Conservation (phyloP, 2,329 filamentous ascomycete genomes). For the Diaporthe ilicicola region DNA sequence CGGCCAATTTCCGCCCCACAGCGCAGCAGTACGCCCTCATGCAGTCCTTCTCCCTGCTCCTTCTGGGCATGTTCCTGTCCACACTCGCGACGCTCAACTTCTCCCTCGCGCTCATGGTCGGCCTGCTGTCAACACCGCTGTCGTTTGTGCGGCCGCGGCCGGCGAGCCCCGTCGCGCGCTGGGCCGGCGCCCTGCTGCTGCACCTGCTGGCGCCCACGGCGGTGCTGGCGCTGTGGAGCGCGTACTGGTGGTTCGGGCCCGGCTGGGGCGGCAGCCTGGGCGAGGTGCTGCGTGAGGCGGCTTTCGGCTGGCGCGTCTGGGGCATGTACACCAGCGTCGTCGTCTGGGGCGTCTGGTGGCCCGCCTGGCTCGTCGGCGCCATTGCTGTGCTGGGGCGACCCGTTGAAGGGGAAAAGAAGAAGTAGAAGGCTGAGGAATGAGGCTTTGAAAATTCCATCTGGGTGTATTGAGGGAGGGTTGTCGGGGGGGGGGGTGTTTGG, state of each 20-base stretch:
- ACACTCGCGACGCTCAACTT: conserved; percentile 97
- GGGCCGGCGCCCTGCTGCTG: conserved; percentile 60
- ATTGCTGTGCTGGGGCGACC: conserved; percentile 59
- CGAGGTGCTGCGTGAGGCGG: conserved; percentile 74
- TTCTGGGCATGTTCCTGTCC: conserved; percentile 90
- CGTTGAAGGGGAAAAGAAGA: conserved; percentile 22
- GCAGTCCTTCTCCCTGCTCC: conserved; percentile 90
- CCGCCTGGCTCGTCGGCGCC: conserved; percentile 80
- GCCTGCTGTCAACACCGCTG: conserved; percentile 79
- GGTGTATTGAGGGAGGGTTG: background rate
- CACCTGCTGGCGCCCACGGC: conserved; percentile 70
- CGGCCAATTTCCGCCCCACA: conserved; percentile 60
- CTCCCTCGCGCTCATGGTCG: conserved; percentile 85
- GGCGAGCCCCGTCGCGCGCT: conserved; percentile 47
- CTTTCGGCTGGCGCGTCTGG: conserved; percentile 89
- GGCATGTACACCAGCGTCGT: conserved; percentile 89
- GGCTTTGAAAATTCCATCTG: too few relatives aligned
- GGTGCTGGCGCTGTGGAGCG: conserved; percentile 58
- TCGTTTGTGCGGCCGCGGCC: conserved; percentile 72
- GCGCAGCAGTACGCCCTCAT: conserved; percentile 79
- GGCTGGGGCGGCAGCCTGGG: conserved; percentile 50
- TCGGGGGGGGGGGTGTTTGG: too few relatives aligned
- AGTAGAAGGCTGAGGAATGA: background rate
- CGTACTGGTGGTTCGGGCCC: conserved; percentile 39
- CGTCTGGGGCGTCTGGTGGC: conserved; percentile 97